Conservation (phyloP, 768 basidiomycete species). For the Cystobasidiopsis lactophilus region DNA sequence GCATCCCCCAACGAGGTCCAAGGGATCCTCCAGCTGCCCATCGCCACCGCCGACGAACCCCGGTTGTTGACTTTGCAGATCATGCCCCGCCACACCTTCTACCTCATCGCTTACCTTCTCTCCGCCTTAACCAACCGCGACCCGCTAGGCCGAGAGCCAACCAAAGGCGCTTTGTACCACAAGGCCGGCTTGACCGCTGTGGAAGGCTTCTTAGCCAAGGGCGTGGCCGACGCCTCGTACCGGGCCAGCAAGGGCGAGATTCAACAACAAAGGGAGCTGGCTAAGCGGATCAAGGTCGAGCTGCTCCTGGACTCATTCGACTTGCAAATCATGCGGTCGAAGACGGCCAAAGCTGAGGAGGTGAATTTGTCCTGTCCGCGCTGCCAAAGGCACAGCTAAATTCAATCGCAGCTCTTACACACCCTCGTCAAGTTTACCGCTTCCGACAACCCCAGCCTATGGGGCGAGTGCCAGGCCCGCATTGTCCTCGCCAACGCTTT, state of each 20-base stretch:
- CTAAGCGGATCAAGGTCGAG: not conserved
- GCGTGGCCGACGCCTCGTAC: not conserved
- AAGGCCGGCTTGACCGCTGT: not conserved
- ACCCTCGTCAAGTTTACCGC: not conserved
- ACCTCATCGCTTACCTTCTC: not conserved
- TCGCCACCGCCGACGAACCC: not conserved
- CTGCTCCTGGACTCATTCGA: not conserved
- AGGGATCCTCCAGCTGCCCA: not conserved
- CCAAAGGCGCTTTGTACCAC: not conserved
- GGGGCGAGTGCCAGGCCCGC: not conserved
- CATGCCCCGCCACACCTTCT: not conserved
- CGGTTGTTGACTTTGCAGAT: no score
- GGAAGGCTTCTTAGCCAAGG: not conserved
- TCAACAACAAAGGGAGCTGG: not conserved
- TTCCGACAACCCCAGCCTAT: not conserved
- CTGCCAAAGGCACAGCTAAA: not conserved
- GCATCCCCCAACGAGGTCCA: not conserved
- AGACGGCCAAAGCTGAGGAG: not conserved
- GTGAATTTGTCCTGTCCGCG: not conserved
- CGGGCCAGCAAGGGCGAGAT: no score
- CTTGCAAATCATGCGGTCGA: not conserved
- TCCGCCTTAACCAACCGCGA: not conserved
- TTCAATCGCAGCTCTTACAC: not conserved
- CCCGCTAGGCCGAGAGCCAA: not conserved
- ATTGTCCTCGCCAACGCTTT: not conserved